A percentile compares a stretch with the other conserved stretches of the same genome.
Evolutionary conservation across 306 rosid species (phyloP).

Genomic region (Arachis stenosperma): DNA sequence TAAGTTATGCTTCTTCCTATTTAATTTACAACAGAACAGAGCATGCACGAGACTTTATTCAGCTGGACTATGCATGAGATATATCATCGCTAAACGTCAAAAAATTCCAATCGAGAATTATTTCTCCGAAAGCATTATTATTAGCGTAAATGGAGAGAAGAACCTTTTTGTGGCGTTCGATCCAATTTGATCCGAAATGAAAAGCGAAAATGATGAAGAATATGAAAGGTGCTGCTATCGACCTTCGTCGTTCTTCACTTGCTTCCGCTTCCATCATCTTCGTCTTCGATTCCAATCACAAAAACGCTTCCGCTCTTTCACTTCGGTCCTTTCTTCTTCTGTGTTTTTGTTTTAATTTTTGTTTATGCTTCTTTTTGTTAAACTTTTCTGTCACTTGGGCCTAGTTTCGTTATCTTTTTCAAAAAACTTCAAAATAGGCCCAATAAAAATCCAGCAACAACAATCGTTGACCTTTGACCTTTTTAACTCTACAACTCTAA

Average conservation of each 20-base stretch:
- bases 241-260: slow-evolving; percentile 47
- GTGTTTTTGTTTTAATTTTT: not conserved
- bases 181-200: slow-evolving; percentile 62
- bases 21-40: too few species aligned
- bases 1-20: too few species aligned
- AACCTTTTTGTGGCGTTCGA: slow-evolving; percentile 64
- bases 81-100: too few species aligned
- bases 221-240: slow-evolving; percentile 64
- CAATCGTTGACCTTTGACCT: not conserved
- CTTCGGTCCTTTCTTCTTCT: not conserved
- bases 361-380: too few species aligned
- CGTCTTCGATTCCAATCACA: slow-evolving; percentile 37
- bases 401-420: too few species aligned
- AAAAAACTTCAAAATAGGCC: too few species aligned
- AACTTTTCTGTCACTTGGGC: too few species aligned
- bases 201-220: slow-evolving; percentile 59
- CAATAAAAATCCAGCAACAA: not conserved
- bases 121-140: not conserved
- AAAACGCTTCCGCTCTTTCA: not conserved
- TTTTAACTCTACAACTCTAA: not conserved
- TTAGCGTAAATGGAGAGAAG: not conserved
- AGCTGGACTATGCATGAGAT: too few species aligned
- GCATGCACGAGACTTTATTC: too few species aligned
- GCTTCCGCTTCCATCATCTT: slow-evolving; percentile 47
- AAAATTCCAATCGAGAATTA: slow-evolving; percentile 9